Evolutionary conservation across 177 flowering plant genomes (phyloP).

Genomic region (Telopea speciosissima): DNA sequence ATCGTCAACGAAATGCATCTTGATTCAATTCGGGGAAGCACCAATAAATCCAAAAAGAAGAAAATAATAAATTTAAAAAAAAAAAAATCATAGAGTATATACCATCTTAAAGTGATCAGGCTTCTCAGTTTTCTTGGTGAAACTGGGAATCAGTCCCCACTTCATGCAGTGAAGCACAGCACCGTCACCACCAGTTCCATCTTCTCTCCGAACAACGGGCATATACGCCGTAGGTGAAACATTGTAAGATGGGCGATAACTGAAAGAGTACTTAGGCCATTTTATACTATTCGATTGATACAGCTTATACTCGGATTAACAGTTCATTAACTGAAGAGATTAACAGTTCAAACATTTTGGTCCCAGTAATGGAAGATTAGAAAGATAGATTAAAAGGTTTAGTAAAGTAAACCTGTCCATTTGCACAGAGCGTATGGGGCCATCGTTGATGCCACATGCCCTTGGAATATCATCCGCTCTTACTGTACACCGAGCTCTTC

Average conservation of each 20-base stretch:
- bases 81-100: constrained; percentile 1
- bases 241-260: constrained; percentile 76
- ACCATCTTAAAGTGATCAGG: constrained; percentile 93
- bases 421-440: constrained; percentile 32
- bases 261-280: constrained; percentile 10
- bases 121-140: constrained; percentile 76
- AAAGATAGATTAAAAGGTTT: neutral
- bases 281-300: neutral
- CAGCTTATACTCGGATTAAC: neutral
- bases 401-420: constrained; percentile 45
- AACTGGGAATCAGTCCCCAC: constrained; percentile 96
- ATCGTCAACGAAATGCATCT: too few species aligned
- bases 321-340: neutral
- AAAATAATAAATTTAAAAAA: too few species aligned
- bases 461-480: constrained; percentile 60
- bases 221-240: constrained; percentile 68
- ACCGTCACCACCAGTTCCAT: constrained; percentile 30
- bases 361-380: neutral
- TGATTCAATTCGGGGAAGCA: too few species aligned
- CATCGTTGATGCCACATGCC: constrained; percentile 47
- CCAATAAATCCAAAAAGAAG: too few species aligned
- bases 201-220: constrained; percentile 70
- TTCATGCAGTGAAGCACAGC: constrained; percentile 77
- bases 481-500: constrained; percentile 69
- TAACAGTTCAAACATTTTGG: neutral